Conservation (phyloP, 108 stramenopile species). For the Conticribra guillardii region DNA sequence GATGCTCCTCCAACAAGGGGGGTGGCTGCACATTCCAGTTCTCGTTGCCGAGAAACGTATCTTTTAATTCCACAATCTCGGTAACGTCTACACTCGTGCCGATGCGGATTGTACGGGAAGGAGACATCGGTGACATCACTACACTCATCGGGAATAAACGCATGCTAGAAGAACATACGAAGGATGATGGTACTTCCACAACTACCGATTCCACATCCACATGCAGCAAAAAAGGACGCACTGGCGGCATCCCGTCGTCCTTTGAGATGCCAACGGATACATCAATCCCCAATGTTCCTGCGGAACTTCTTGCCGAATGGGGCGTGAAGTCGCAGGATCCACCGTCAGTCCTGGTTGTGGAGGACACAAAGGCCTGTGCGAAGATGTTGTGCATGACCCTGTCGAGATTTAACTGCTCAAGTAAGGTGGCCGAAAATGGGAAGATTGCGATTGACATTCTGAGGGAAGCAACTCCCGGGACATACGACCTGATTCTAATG, state of each 20-base stretch:
- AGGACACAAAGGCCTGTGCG: conserved; percentile 62
- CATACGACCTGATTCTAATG: conserved; percentile 54
- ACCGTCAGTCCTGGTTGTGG: conserved; percentile 57
- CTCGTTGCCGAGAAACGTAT: no score
- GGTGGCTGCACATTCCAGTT: no score
- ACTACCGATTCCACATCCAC: no score
- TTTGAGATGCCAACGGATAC: conserved; percentile 4
- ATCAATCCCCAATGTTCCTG: neutral
- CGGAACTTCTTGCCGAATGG: conserved; percentile 31
- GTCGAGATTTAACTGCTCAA: conserved; percentile 35
- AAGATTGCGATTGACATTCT: conserved; percentile 52
- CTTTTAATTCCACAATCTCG: no score
- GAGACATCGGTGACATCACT: no score
- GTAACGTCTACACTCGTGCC: no score
- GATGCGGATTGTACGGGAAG: no score
- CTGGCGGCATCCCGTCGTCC: neutral
- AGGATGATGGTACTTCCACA: no score
- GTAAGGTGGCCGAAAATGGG: conserved; percentile 52
- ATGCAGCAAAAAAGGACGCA: no score
- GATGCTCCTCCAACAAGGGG: no score
- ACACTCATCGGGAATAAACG: no score
- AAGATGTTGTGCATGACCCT: conserved; percentile 35
- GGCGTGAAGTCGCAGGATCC: conserved; percentile 38
- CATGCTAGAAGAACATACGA: no score
- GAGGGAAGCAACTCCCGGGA: conserved; percentile 22